Conservation (phyloP, 192 early-diverging fungal genomes). For the Kickxella alabastrina region DNA sequence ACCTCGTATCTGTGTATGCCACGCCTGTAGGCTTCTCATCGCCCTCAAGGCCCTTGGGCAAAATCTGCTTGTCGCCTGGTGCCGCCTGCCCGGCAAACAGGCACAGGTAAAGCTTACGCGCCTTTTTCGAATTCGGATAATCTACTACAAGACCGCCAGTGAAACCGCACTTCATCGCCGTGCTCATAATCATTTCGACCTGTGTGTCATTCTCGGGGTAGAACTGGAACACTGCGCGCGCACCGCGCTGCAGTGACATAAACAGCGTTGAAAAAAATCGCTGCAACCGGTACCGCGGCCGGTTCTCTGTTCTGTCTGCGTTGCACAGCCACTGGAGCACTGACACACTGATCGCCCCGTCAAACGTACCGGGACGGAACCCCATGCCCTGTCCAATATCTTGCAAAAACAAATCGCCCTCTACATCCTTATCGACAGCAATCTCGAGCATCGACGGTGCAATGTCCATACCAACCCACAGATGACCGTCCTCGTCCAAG, state of each 20-base stretch:
- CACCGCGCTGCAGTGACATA: slow-evolving; percentile 80
- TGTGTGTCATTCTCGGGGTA: slow-evolving; percentile 96
- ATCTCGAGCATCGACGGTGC: slow-evolving; percentile 91
- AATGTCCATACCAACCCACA: slow-evolving; percentile 97
- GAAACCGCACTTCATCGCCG: slow-evolving; percentile 89
- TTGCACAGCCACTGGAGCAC: slow-evolving; percentile 99
- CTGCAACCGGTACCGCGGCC: slow-evolving; percentile 74
- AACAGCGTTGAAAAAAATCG: slow-evolving; percentile 94
- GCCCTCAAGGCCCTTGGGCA: slow-evolving; percentile 37
- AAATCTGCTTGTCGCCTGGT: slow-evolving; percentile 29
- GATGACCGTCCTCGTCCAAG: slow-evolving; percentile 89
- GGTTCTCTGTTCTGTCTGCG: slow-evolving; percentile 86
- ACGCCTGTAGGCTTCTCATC: slow-evolving; percentile 22
- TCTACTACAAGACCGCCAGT: slow-evolving; percentile 93
- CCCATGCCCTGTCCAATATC: slow-evolving; percentile 94
- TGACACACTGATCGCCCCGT: slow-evolving; percentile 92
- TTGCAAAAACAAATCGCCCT: slow-evolving; percentile 93
- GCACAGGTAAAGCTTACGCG: slow-evolving; percentile 95
- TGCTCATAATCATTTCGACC: slow-evolving; percentile 84
- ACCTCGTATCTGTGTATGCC: slow-evolving; percentile 38
- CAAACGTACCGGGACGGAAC: slow-evolving; percentile 94
- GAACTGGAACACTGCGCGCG: slow-evolving; percentile 96
- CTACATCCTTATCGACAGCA: slow-evolving; percentile 84
- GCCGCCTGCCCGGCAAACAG: slow-evolving; percentile 85
- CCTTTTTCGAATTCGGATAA: slow-evolving; percentile 94